These are phyloP conservation scores for Cornus controversa DNA, from an alignment of 148 eudicot genomes.

Conservation along the genomic window DNA sequence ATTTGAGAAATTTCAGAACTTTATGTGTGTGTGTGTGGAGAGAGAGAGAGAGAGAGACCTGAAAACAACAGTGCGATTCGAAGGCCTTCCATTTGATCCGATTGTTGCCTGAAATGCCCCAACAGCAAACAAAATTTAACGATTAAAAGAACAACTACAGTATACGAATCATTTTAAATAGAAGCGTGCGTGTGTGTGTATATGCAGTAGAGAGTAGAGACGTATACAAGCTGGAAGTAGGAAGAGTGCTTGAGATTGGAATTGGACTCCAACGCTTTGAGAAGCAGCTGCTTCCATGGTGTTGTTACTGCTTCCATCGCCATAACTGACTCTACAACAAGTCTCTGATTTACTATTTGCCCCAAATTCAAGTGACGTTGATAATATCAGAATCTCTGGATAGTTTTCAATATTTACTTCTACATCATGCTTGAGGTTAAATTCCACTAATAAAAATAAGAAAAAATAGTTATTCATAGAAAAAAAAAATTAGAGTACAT, in stretches of 20 bases:
- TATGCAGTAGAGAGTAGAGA: background rate
- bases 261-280: constrained; percentile 66
- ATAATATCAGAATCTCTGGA: too few relatives aligned
- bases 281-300: constrained; percentile 87
- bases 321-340: background rate
- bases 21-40: background rate
- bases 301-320: constrained; percentile 40
- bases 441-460: too few relatives aligned
- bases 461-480: too few relatives aligned
- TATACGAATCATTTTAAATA: background rate
- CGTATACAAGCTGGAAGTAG: constrained; percentile 70
- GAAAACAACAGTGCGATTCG: constrained; percentile 92
- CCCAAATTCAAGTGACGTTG: background rate
- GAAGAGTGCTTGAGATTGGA: constrained; percentile 70
- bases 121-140: background rate
- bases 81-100: constrained; percentile 66
- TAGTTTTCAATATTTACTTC: too few relatives aligned
- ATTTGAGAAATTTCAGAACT: background rate
- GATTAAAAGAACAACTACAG: background rate
- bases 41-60: constrained; percentile 35
- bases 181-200: too few relatives aligned
- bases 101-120: constrained; percentile 52
- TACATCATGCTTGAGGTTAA: too few relatives aligned
- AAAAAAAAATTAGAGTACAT: too few relatives aligned
- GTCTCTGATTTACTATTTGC: background rate